A percentile compares a stretch with the other conserved stretches of the same genome.
Conservation (phyloP, 1,139 yeast species). For the Blastobotrys ciferrii region DNA sequence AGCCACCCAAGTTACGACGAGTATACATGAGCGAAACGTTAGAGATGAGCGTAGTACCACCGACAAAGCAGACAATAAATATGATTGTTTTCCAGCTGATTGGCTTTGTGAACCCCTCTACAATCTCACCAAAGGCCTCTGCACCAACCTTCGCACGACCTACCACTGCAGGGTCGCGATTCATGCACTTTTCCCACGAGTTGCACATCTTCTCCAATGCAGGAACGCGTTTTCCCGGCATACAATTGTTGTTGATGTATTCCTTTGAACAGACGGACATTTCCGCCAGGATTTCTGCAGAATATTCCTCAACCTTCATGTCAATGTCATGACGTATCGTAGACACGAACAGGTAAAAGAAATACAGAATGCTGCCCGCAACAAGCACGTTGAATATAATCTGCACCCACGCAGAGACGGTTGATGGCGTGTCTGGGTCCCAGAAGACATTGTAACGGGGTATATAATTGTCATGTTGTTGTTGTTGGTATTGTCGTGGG, state of each 20-base stretch:
- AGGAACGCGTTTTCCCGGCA: slow-evolving; percentile 53
- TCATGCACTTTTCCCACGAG: slow-evolving; percentile 82
- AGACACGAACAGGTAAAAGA: slow-evolving; percentile 53
- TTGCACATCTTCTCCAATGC: slow-evolving; percentile 72
- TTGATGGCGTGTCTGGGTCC: slow-evolving; percentile 62
- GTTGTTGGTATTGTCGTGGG: not conserved
- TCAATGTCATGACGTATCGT: slow-evolving; percentile 72
- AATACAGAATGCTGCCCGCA: slow-evolving; percentile 52
- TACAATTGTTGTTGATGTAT: slow-evolving; percentile 70
- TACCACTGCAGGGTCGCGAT: slow-evolving; percentile 75
- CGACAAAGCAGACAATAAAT: slow-evolving; percentile 44
- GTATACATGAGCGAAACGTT: slow-evolving; percentile 16
- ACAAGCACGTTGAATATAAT: slow-evolving; percentile 62
- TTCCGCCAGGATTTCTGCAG: slow-evolving; percentile 60
- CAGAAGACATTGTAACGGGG: slow-evolving; percentile 24
- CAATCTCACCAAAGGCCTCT: slow-evolving; percentile 75
- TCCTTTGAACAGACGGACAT: slow-evolving; percentile 70
- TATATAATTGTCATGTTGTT: not conserved
- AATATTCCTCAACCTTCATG: slow-evolving; percentile 61
- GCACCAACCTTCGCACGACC: slow-evolving; percentile 78
- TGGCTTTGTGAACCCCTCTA: slow-evolving; percentile 73
- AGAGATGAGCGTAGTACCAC: slow-evolving; percentile 43
- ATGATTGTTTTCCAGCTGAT: slow-evolving; percentile 72
- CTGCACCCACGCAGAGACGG: slow-evolving; percentile 70
- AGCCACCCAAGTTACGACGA: slow-evolving; percentile 9